Evolutionary conservation across 108 stramenopile species (phyloP), one percentile per base, ranked within the genome.

Genomic region (Bacterosira constricta): DNA sequence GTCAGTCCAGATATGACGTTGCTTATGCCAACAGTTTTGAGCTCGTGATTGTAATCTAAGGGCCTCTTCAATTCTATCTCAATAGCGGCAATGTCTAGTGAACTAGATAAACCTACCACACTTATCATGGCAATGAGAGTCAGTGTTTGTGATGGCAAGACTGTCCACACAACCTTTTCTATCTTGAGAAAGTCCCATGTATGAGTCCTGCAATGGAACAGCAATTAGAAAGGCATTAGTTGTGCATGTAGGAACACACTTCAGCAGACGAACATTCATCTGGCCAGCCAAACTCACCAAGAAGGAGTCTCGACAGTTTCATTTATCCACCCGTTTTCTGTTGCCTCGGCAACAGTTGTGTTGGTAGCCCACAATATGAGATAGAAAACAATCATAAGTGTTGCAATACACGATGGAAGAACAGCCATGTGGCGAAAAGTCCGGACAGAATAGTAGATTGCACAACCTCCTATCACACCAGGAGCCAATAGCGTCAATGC

Each of bases 1-100:
- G 90, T 83, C 58, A 97, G 7, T 0, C 99, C 99, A 35, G 90
- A 92, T 21, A 97, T 38, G 12, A 96, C 55, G 82, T 99, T 99
- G 68, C 90, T 90, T 18, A 97, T 69, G 6, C 97, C 92, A 4
- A 98, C 95, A 53, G 93, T 96, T 46, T 51, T 69, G 18, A 99
- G 76, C 84, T 99, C 97, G 74, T 82, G 58, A 72, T 99, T 94
- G 84, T 97, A 98, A 58, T 98, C 88, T 52, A 99, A 81, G 5
- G 96, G 96, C 47, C 79, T 60, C 17, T 92, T 93, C 61, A 97
- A 63, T 83, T 99, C 98, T 31, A 99, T 82, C 71, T 99, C 97
- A 65, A 99, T 99, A 30, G 98, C 98, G 6, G 98, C 97, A 6
- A 99, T 84, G 66, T 99, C 98, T 32, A 99, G 80, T 34, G 92